phyloP scores from a whole-genome alignment of 768 basidiomycete genomes.

The Termitomyces sp. region DNA sequence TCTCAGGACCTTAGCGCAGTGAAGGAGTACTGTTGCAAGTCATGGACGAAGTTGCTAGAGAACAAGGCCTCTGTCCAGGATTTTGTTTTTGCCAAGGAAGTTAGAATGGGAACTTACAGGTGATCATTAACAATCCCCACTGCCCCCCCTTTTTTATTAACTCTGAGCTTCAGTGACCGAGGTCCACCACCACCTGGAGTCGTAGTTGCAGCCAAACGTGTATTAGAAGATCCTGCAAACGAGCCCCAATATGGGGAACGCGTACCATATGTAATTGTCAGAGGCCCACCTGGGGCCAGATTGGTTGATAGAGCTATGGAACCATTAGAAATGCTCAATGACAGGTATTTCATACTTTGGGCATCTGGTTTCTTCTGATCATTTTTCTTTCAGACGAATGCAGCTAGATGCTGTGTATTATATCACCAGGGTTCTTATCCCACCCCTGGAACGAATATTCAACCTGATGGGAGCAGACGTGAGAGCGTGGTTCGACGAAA shows the following conservation, averaged over 20 bases:
- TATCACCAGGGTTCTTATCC: slow-evolving; percentile 82
- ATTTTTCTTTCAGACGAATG: slow-evolving; percentile 41
- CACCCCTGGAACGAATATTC: slow-evolving; percentile 87
- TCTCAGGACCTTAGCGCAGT: slow-evolving; percentile 86
- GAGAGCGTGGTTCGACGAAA: slow-evolving; percentile 79
- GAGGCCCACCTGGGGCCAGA: slow-evolving; percentile 56
- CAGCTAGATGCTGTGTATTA: slow-evolving; percentile 89
- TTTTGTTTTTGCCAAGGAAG: slow-evolving; percentile 93
- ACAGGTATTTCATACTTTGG: slow-evolving; percentile 42
- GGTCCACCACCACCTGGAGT: slow-evolving; percentile 90
- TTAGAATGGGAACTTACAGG: slow-evolving; percentile 93
- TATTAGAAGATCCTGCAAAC: slow-evolving; percentile 70
- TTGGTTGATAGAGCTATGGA: slow-evolving; percentile 73
- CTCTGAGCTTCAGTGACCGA: slow-evolving; percentile 55
- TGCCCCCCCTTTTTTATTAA: background rate
- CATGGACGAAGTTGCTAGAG: slow-evolving; percentile 83
- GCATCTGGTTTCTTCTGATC: background rate
- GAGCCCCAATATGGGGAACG: slow-evolving; percentile 94
- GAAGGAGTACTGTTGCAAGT: slow-evolving; percentile 81
- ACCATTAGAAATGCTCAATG: slow-evolving; percentile 67
- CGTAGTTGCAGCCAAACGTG: slow-evolving; percentile 74
- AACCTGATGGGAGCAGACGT: slow-evolving; percentile 89
- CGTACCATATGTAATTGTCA: slow-evolving; percentile 83
- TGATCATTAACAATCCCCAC: slow-evolving; percentile 25
- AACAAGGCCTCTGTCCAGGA: slow-evolving; percentile 84